These are phyloP conservation scores for Hypoxylon cercidicola DNA, from an alignment of 495 filamentous ascomycete genomes.

Conservation along the genomic window DNA sequence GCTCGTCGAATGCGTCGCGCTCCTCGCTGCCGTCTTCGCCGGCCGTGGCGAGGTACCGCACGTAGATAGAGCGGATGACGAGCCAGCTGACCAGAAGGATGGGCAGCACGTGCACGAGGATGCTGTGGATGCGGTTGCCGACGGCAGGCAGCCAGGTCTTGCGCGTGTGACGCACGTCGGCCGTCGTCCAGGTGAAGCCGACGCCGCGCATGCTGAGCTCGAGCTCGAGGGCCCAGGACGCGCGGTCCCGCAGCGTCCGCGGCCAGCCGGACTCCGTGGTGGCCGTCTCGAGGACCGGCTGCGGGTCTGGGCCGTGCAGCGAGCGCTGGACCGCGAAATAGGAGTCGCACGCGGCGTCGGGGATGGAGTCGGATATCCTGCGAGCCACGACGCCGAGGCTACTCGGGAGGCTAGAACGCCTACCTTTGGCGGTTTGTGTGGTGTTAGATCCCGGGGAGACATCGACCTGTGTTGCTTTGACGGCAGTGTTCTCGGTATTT, in stretches of 20 bases:
- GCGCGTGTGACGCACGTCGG: slow-evolving; percentile 36
- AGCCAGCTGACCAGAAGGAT: slow-evolving; percentile 14
- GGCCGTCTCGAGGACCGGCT: slow-evolving; percentile 26
- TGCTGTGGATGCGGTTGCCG: slow-evolving; percentile 24
- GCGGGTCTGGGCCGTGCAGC: slow-evolving; percentile 19
- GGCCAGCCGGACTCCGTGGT: slow-evolving; percentile 31
- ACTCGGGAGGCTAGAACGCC: slow-evolving; percentile 12
- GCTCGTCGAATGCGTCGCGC: slow-evolving; percentile 22
- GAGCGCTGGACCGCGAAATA: slow-evolving; percentile 18
- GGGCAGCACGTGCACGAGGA: slow-evolving; percentile 13
- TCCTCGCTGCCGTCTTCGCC: background rate
- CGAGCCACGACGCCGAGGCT: slow-evolving; percentile 13
- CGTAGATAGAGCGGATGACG: slow-evolving; percentile 12
- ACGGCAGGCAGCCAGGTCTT: slow-evolving; percentile 31
- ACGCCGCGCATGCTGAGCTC: slow-evolving; percentile 37
- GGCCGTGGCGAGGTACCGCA: slow-evolving; percentile 17
- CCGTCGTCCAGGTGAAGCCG: slow-evolving; percentile 36
- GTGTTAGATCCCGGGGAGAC: background rate
- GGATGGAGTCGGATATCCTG: slow-evolving; percentile 21
- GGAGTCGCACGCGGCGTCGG: slow-evolving; percentile 19
- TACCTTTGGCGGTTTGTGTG: background rate
- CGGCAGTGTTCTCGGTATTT: background rate
- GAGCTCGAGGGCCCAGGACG: slow-evolving; percentile 35
- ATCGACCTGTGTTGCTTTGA: background rate
- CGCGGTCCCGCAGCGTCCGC: slow-evolving; percentile 22